Evolutionary conservation across 2,329 filamentous ascomycete species (phyloP).

Genomic region (Neoarthrinium moseri): DNA sequence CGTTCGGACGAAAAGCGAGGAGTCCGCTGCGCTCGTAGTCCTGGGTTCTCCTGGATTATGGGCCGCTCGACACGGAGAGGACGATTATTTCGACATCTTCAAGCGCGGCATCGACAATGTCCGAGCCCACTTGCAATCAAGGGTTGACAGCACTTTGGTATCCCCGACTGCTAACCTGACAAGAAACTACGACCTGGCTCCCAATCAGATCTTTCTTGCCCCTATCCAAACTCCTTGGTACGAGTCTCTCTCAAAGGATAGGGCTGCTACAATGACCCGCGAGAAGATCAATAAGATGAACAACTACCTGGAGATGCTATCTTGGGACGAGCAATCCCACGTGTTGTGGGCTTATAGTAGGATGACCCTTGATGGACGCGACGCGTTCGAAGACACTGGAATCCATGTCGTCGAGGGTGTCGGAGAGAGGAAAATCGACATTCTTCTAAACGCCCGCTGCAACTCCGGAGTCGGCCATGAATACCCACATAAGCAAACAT

Average conservation of each 20-base stretch:
- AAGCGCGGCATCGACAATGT: conserved; percentile 44
- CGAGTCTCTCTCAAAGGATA: conserved; percentile 37
- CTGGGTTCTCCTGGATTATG: conserved; percentile 54
- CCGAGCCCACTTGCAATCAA: conserved; percentile 31
- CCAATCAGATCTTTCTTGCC: conserved; percentile 35
- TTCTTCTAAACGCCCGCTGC: conserved; percentile 54
- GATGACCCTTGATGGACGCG: conserved; percentile 39
- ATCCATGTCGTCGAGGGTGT: conserved; percentile 46
- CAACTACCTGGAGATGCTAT: conserved; percentile 42
- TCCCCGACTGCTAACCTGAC: conserved; percentile 10
- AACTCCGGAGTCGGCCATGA: conserved; percentile 41
- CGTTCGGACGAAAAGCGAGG: conserved; percentile 17
- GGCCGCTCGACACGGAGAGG: conserved; percentile 50
- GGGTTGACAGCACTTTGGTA: conserved; percentile 19
- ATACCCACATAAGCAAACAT: conserved; percentile 48
- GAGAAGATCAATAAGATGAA: conserved; percentile 53
- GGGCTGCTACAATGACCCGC: conserved; percentile 42
- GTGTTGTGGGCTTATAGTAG: conserved; percentile 49
- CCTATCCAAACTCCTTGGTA: conserved; percentile 46
- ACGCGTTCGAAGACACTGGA: conserved; percentile 43
- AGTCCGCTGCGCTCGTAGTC: conserved; percentile 45
- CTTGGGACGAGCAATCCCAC: conserved; percentile 36
- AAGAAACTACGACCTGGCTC: conserved; percentile 10
- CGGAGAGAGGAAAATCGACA: conserved; percentile 46
- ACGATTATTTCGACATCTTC: conserved; percentile 43